Evolutionary conservation across 306 rosid genomes (phyloP), one percentile per base, ranked within the genome.

Genomic region (Trifolium subterraneum): DNA sequence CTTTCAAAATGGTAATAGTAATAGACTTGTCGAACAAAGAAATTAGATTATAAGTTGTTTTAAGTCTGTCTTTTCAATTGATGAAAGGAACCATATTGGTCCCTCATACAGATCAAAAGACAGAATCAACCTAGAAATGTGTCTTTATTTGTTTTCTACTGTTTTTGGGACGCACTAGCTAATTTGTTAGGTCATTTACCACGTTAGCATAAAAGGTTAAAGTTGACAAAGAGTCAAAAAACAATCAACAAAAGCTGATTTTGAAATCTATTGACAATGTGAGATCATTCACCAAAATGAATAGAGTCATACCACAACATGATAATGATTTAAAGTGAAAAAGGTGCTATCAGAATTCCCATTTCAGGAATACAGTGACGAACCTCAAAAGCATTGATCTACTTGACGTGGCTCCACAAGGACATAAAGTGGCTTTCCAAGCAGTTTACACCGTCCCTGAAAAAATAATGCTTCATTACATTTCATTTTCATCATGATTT

Each of bases 371-470:
- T 18, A 25, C 18, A 44, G 12, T n/a, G 50, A 29, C 55, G 8
- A 75, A 87, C 92, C 97, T 89, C 68, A 72, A 74, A 76, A 86
- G 72, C 89, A 79, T 60, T 68, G 56, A 61, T 90, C 90, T 10
- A 85, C 73, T 84, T 80, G 56, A 8, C 96, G 85, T 18, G 99
- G 99, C 91, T 88, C 98, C 73, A 95, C 97, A 36, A 92, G 97
- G 25, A 88, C 91, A 71, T 92, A 95, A 41, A 95, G 88, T 73
- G 98, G 98, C 80, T 90, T 95, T 74, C 99, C 97, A 25, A 84
- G 83, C 19, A 85, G 90, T 85, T 87, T 85, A 79, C 90, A 56
- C 68, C 90, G 93, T 70, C 96, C 99, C 98, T 92, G 93, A 78
- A 87, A 70, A 54, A 25, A 38, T 12, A 73, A 64, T 2, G 10